Evolutionary conservation across 148 eudicot genomes (phyloP).

Genomic region (Euryodendron excelsum): DNA sequence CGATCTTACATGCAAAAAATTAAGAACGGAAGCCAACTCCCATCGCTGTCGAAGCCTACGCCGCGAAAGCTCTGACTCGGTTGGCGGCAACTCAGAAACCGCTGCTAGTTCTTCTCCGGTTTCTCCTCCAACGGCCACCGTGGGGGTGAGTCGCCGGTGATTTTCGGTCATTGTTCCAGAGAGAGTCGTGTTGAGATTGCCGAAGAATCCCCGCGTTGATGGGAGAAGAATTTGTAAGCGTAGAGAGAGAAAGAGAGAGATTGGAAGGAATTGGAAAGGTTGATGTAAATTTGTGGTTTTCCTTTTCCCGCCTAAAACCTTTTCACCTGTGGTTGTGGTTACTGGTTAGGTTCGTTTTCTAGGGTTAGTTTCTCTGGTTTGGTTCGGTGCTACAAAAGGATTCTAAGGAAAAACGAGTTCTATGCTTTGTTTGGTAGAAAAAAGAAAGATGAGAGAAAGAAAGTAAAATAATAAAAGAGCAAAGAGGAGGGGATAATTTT

Average conservation of each 20-base stretch:
- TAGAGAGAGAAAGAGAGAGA: conserved; percentile 6
- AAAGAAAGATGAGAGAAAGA: too few relatives aligned
- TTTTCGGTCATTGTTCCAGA: conserved; percentile 19
- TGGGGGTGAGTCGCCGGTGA: conserved; percentile 11
- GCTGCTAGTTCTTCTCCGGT: background rate
- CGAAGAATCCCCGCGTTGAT: background rate
- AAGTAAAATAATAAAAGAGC: too few relatives aligned
- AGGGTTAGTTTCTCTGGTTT: conserved; percentile 8
- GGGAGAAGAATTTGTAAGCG: background rate
- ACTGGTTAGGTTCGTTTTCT: background rate
- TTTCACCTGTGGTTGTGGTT: background rate
- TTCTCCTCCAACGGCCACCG: conserved; percentile 15
- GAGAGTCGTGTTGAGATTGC: background rate
- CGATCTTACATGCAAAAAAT: conserved; percentile 52
- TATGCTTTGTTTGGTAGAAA: too few relatives aligned
- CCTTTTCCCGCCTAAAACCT: conserved; percentile 15
- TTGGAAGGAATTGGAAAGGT: background rate
- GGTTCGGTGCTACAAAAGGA: too few relatives aligned
- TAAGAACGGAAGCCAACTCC: conserved; percentile 81
- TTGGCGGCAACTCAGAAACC: background rate
- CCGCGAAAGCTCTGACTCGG: conserved; percentile 27
- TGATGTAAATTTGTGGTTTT: conserved; percentile 13
- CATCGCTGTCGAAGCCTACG: conserved; percentile 54
- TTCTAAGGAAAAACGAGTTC: too few relatives aligned
- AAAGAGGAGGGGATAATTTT: too few relatives aligned